phyloP scores from a whole-genome alignment of 306 rosid genomes.

The Begonia loranthoides region DNA sequence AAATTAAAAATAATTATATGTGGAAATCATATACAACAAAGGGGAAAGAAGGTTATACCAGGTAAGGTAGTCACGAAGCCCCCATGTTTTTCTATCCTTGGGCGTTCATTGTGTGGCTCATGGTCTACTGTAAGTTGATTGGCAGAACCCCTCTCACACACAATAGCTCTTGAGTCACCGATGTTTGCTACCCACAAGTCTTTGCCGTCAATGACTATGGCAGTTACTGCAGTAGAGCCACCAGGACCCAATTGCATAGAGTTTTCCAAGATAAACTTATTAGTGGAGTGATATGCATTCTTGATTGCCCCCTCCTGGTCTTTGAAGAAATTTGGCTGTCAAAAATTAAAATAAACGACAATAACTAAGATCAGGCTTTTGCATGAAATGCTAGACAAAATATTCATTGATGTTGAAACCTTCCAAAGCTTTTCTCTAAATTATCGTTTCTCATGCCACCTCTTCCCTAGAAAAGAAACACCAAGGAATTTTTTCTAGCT shows the following conservation, averaged over 20 bases:
- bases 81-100: slow-evolving; percentile 9
- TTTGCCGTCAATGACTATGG: slow-evolving; percentile 10
- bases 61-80: slow-evolving; percentile 12
- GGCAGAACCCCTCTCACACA: slow-evolving; percentile 5
- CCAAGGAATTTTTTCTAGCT: too few relatives aligned
- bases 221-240: slow-evolving; percentile 15
- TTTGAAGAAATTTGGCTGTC: slow-evolving; percentile 3
- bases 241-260: slow-evolving; percentile 8
- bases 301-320: slow-evolving; percentile 3
- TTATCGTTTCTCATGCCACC: too few relatives aligned
- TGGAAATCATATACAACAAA: neutral
- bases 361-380: too few relatives aligned
- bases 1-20: neutral
- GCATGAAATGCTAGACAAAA: too few relatives aligned
- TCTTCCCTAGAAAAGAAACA: too few relatives aligned
- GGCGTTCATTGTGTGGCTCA: slow-evolving; percentile 13
- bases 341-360: neutral
- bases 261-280: slow-evolving; percentile 7
- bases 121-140: slow-evolving; percentile 10
- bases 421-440: too few relatives aligned
- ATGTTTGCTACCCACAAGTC: slow-evolving; percentile 10
- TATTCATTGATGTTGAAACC: too few relatives aligned
- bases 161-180: slow-evolving; percentile 11
- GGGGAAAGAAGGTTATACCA: slow-evolving; percentile 1
- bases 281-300: slow-evolving; percentile 9